Evolutionary conservation across 1,139 yeast species (phyloP).

Genomic region (Saccharomyces pastorianus): DNA sequence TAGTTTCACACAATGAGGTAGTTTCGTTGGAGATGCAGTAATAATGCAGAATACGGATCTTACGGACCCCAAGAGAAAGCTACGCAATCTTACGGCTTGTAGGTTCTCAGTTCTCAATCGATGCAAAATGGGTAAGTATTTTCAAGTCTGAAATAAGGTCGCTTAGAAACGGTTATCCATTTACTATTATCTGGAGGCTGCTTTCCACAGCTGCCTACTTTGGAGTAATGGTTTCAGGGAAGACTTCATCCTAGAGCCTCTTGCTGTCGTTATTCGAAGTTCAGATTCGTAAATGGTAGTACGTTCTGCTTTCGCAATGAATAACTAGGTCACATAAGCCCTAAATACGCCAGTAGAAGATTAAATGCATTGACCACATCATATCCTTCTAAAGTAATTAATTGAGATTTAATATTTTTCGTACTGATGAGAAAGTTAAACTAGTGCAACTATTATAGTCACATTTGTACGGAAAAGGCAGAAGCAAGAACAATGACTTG

Average conservation of each 20-base stretch:
- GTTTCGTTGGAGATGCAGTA: not conserved
- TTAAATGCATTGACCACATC: not conserved
- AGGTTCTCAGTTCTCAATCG: not conserved
- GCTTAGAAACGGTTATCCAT: too few relatives aligned
- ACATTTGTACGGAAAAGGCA: not conserved
- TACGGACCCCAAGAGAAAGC: not conserved
- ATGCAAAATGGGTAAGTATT: not conserved
- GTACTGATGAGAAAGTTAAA: not conserved
- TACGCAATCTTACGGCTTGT: not conserved
- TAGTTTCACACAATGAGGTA: too few relatives aligned
- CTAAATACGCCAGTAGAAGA: not conserved
- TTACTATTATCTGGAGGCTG: not conserved
- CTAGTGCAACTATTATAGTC: not conserved
- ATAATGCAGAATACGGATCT: not conserved
- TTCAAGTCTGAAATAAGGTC: not conserved
- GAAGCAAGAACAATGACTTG: not conserved
- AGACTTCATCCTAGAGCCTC: not conserved
- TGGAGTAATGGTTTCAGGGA: not conserved
- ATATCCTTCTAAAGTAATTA: not conserved
- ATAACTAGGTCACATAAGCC: not conserved
- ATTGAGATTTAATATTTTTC: not conserved
- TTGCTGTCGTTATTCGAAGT: not conserved
- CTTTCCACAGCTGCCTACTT: not conserved
- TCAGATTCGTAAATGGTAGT: not conserved
- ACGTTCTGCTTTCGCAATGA: not conserved